phyloP scores from a whole-genome alignment of 2,329 filamentous ascomycete genomes.

The Ascocoryne sarcoides region DNA sequence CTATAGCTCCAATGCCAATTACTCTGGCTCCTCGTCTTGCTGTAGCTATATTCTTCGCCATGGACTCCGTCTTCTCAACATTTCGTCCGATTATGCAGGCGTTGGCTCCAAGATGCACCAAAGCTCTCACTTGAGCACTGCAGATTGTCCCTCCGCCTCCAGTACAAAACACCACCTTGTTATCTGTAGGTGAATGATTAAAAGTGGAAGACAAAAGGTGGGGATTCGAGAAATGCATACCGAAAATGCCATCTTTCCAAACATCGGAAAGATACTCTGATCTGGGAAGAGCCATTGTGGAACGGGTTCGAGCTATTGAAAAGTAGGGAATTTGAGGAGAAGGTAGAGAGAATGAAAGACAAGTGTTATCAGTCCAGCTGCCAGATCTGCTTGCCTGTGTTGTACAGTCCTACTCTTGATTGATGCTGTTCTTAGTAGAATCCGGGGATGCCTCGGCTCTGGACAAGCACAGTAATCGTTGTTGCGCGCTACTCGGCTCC shows the following conservation, averaged over 20 bases:
- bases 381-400: too few relatives aligned
- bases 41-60: constrained; percentile 73
- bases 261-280: constrained; percentile 72
- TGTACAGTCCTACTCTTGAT: too few relatives aligned
- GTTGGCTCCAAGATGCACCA: constrained; percentile 85
- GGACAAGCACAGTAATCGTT: too few relatives aligned
- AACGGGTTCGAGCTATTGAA: too few relatives aligned
- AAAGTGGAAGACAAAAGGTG: neutral
- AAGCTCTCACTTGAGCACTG: constrained; percentile 82
- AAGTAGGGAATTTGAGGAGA: too few relatives aligned
- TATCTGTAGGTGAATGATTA: constrained; percentile 41
- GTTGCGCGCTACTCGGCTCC: too few relatives aligned
- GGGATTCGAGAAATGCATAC: constrained; percentile 37
- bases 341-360: too few relatives aligned
- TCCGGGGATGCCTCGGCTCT: too few relatives aligned
- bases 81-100: constrained; percentile 92
- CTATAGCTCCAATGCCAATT: constrained; percentile 71
- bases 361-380: too few relatives aligned
- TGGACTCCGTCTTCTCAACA: constrained; percentile 73
- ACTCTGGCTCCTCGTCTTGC: constrained; percentile 73
- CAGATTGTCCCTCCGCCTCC: constrained; percentile 92
- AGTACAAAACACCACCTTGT: constrained; percentile 89
- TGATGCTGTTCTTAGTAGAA: too few relatives aligned
- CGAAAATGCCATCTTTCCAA: constrained; percentile 83
- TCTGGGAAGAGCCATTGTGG: constrained; percentile 44